Conservation (phyloP, 2,329 filamentous ascomycete species). For the Zalaria sp. region DNA sequence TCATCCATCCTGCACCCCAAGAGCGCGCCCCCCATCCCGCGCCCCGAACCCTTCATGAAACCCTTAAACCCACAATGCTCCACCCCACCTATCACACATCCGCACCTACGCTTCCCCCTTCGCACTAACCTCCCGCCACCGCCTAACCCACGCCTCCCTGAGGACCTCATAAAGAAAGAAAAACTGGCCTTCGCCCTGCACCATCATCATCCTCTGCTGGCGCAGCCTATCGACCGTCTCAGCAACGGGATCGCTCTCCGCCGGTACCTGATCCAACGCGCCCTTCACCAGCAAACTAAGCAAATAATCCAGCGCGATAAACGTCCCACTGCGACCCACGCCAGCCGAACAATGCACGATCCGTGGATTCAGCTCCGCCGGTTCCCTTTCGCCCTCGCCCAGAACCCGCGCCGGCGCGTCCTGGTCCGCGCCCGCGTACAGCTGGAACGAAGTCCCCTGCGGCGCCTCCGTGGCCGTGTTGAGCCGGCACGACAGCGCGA, state of each 20-base stretch:
- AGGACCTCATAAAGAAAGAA: slow-evolving; percentile 81
- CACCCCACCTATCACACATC: no score
- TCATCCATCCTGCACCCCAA: no score
- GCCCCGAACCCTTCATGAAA: no score
- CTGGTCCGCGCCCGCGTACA: background rate
- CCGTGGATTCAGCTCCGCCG: slow-evolving; percentile 46
- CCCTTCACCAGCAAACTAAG: slow-evolving; percentile 69
- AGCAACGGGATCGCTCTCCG: slow-evolving; percentile 54
- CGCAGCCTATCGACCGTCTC: slow-evolving; percentile 67
- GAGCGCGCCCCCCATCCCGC: no score
- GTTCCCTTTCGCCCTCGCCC: background rate
- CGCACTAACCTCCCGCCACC: slow-evolving; percentile 3
- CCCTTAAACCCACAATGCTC: no score
- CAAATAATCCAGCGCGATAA: slow-evolving; percentile 90
- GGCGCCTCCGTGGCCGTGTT: slow-evolving; percentile 29
- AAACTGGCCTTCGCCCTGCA: slow-evolving; percentile 76
- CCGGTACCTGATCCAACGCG: slow-evolving; percentile 38
- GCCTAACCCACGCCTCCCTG: slow-evolving; percentile 56
- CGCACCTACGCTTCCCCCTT: no score
- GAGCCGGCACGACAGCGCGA: slow-evolving; percentile 49
- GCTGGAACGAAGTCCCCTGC: background rate
- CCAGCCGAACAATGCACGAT: slow-evolving; percentile 67
- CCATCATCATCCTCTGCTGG: slow-evolving; percentile 88
- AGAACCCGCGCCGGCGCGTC: background rate
- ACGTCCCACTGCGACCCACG: slow-evolving; percentile 86